Evolutionary conservation across 2,329 filamentous ascomycete species (phyloP).

Genomic region (Coniochaeta ligniaria): DNA sequence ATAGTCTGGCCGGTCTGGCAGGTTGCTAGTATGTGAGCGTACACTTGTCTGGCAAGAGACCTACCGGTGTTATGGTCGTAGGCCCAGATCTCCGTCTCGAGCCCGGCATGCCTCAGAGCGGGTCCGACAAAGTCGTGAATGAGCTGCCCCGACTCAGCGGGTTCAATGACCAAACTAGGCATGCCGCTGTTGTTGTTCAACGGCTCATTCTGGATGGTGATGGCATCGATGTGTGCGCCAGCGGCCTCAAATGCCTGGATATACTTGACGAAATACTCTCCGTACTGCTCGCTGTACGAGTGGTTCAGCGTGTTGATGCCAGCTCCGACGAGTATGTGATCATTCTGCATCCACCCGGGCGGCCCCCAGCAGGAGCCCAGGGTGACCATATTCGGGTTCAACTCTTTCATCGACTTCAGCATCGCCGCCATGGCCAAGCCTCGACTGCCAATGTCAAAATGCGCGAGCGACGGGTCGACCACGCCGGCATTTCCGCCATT

Average conservation of each 20-base stretch:
- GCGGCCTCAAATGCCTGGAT: conserved; percentile 26
- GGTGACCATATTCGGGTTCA: conserved; percentile 26
- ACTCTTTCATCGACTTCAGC: conserved; percentile 24
- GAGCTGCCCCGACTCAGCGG: conserved; percentile 26
- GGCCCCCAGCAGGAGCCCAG: conserved; percentile 31
- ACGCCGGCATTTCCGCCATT: conserved; percentile 14
- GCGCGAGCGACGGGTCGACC: conserved; percentile 18
- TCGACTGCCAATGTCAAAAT: conserved; percentile 28
- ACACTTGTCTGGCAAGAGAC: conserved; percentile 6
- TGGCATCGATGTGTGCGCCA: conserved; percentile 29
- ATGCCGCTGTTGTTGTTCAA: conserved; percentile 29
- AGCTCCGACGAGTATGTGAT: conserved; percentile 22
- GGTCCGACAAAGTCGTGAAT: conserved; percentile 31
- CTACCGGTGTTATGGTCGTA: conserved; percentile 30
- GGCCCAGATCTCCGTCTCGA: conserved; percentile 38
- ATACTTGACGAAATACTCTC: conserved; percentile 33
- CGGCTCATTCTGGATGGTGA: conserved; percentile 37
- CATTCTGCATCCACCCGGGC: conserved; percentile 35
- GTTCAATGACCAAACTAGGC: conserved; percentile 30
- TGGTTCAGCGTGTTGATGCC: conserved; percentile 30
- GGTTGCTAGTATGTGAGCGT: background rate
- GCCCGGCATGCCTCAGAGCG: conserved; percentile 26
- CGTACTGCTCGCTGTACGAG: conserved; percentile 24
- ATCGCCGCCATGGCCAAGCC: conserved; percentile 29
- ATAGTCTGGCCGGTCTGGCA: conserved; percentile 22